A percentile compares a stretch with the other conserved stretches of the same genome.
These are phyloP conservation scores for Penicillium verhagenii DNA, from an alignment of 495 filamentous ascomycete genomes.

Conservation along the genomic window DNA sequence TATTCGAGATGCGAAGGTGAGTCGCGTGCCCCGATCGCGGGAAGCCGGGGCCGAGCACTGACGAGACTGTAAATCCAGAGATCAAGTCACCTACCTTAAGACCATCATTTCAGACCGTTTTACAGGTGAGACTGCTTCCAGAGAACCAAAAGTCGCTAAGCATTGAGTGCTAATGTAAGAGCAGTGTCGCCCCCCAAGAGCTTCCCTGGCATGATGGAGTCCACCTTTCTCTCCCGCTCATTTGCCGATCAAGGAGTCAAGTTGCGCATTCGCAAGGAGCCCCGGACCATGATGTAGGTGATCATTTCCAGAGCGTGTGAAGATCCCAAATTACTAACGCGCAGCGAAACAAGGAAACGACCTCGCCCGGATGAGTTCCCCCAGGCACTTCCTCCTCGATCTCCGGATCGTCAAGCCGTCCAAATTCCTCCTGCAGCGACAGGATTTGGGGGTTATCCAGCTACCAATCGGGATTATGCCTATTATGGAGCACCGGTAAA, in stretches of 20 bases:
- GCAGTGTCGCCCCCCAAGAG: slow-evolving; percentile 72
- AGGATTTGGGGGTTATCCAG: slow-evolving; percentile 38
- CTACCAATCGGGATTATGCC: slow-evolving; percentile 31
- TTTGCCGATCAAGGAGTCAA: slow-evolving; percentile 96
- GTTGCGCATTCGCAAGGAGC: slow-evolving; percentile 84
- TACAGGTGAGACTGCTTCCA: slow-evolving; percentile 48
- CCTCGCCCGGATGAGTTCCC: slow-evolving; percentile 42
- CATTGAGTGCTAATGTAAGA: slow-evolving; percentile 19
- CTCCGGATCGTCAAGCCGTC: slow-evolving; percentile 43
- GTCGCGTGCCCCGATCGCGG: slow-evolving; percentile 20
- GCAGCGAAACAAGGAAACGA: slow-evolving; percentile 40
- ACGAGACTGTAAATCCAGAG: slow-evolving; percentile 22
- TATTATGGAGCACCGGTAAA: slow-evolving; percentile 40
- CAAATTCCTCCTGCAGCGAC: slow-evolving; percentile 35
- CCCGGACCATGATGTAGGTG: slow-evolving; percentile 57
- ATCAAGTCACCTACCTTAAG: slow-evolving; percentile 64
- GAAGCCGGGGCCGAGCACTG: neutral
- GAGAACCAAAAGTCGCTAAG: neutral
- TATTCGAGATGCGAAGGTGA: slow-evolving; percentile 81
- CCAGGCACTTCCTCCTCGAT: slow-evolving; percentile 36
- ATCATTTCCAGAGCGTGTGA: neutral
- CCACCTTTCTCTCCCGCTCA: slow-evolving; percentile 84
- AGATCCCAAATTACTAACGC: slow-evolving; percentile 11
- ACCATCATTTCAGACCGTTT: slow-evolving; percentile 73
- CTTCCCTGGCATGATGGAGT: slow-evolving; percentile 86